Evolutionary conservation across 768 basidiomycete genomes (phyloP).

Genomic region (Flagelloscypha sp.): DNA sequence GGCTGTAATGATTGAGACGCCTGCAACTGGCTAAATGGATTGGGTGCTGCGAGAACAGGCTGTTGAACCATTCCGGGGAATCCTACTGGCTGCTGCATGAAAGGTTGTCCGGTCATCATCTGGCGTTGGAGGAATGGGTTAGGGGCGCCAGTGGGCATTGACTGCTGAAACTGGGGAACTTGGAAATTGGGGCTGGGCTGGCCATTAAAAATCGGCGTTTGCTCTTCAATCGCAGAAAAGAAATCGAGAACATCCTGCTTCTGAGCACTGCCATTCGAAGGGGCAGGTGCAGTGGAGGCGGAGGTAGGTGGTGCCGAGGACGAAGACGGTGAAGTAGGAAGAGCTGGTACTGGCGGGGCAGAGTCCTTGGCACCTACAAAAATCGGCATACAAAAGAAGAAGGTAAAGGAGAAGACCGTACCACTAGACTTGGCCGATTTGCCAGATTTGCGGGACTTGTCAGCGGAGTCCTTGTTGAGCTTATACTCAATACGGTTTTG

Average conservation of each 20-base stretch:
- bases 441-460: conserved; percentile 24
- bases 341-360: conserved; percentile 11
- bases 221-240: conserved; percentile 80
- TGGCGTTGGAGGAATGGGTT: conserved; percentile 75
- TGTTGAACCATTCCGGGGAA: conserved; percentile 41
- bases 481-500: conserved; percentile 91
- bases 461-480: conserved; percentile 62
- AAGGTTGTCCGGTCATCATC: conserved; percentile 42
- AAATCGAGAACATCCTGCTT: conserved; percentile 68
- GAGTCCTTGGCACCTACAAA: not conserved
- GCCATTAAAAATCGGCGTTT: conserved; percentile 65
- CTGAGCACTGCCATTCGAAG: conserved; percentile 21
- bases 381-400: not conserved
- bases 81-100: conserved; percentile 31
- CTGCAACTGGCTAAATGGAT: conserved; percentile 40
- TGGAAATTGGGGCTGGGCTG: conserved; percentile 44
- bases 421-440: conserved; percentile 17
- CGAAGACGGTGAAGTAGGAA: conserved; percentile 14
- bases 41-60: conserved; percentile 30
- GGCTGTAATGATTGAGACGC: conserved; percentile 22
- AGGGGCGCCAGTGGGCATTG: conserved; percentile 44
- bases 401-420: conserved; percentile 14
- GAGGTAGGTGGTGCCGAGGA: conserved; percentile 9
- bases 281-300: conserved; percentile 16
- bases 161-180: conserved; percentile 47